Evolutionary conservation across 257 asterid species (phyloP).

Genomic region (Jasminum sambac): DNA sequence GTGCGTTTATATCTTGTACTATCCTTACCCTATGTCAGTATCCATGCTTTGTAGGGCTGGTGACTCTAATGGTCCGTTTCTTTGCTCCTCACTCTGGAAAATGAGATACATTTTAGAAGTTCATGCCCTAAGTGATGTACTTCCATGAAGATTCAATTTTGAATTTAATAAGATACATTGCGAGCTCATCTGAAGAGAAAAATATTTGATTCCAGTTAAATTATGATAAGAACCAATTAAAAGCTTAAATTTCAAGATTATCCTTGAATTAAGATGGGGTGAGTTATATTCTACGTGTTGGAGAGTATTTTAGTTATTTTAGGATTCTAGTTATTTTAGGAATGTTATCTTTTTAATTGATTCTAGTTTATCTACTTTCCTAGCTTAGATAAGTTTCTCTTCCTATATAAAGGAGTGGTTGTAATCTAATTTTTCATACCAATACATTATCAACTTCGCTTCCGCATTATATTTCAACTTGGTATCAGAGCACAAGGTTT

Average conservation of each 20-base stretch:
- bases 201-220: neutral
- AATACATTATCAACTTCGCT: no score
- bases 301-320: no score
- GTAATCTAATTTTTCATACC: no score
- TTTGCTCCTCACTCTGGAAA: neutral
- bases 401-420: no score
- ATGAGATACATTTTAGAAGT: neutral
- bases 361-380: no score
- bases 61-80: neutral
- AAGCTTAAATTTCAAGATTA: neutral
- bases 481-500: no score
- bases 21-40: neutral
- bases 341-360: no score
- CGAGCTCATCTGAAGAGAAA: conserved; percentile 20
- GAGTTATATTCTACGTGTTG: neutral
- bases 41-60: neutral
- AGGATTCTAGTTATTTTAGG: no score
- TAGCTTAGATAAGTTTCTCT: no score
- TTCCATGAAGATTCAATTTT: neutral
- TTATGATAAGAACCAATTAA: neutral
- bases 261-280: neutral
- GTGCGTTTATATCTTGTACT: neutral
- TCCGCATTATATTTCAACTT: no score
- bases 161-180: conserved; percentile 2
- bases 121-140: neutral